Percentiles rank a stretch among this genome's conserved stretches.
Evolutionary conservation across 2,329 filamentous ascomycete genomes (phyloP).

Genomic region (Shiraia bambusicola): DNA sequence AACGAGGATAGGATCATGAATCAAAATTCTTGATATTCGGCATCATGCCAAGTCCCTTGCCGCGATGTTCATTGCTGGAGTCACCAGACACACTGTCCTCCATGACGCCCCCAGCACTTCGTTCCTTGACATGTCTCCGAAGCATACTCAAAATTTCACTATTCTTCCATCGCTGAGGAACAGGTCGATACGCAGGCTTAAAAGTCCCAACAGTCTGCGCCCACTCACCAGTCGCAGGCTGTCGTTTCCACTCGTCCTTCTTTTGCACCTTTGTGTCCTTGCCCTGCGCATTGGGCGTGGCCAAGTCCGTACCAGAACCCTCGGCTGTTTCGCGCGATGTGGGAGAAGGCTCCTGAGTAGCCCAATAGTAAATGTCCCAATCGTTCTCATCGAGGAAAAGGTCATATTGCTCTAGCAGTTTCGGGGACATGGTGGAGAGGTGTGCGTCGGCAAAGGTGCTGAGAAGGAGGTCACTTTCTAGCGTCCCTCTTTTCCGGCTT

Average conservation of each 20-base stretch:
- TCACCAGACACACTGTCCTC: slow-evolving; percentile 27
- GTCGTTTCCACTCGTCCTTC: slow-evolving; percentile 53
- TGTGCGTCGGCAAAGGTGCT: slow-evolving; percentile 88
- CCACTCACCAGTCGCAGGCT: slow-evolving; percentile 76
- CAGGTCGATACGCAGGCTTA: slow-evolving; percentile 88
- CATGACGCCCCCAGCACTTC: slow-evolving; percentile 62
- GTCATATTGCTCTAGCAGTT: slow-evolving; percentile 83
- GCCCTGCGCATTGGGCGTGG: slow-evolving; percentile 50
- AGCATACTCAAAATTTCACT: slow-evolving; percentile 77
- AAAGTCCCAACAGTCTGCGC: slow-evolving; percentile 94
- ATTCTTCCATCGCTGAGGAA: slow-evolving; percentile 80
- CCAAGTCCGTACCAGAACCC: slow-evolving; percentile 49
- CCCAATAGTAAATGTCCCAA: slow-evolving; percentile 99
- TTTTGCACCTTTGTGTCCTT: slow-evolving; percentile 47
- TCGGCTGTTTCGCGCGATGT: slow-evolving; percentile 61
- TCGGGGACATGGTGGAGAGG: slow-evolving; percentile 70
- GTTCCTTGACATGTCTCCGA: slow-evolving; percentile 74
- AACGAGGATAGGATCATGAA: slow-evolving; percentile 12
- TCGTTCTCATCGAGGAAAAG: slow-evolving; percentile 97
- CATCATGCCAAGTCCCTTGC: slow-evolving; percentile 52
- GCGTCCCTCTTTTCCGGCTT: slow-evolving; percentile 90
- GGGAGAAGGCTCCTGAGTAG: slow-evolving; percentile 74
- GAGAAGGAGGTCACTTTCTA: slow-evolving; percentile 93
- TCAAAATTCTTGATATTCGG: slow-evolving; percentile 54
- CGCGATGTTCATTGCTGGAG: slow-evolving; percentile 31